Base-by-base conservation (phyloP, 257 asterid genomes). In the Fraxinus anomala region DNA sequence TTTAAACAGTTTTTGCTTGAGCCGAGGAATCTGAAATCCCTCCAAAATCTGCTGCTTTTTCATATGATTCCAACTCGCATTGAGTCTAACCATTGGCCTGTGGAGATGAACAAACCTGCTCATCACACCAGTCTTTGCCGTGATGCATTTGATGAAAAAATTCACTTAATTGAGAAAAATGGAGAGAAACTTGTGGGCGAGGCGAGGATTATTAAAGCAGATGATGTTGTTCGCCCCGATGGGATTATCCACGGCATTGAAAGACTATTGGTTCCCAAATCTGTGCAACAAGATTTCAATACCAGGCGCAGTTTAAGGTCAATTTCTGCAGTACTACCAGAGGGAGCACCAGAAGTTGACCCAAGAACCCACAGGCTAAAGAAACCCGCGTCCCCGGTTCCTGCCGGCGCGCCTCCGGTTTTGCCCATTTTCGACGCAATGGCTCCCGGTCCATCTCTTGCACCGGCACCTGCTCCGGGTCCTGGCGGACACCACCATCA, bases 191-290 rank as follows among this genome's bases (percentile, higher is more conserved):
- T 73, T 3, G 89, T 91, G 8, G 82, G 92, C 61, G 75, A 51
- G 3, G 87, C 97, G 0, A 85, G 49, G 54, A 79, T 95, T 6
- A 49, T 89, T 16, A 85, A 73, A 40, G 86, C 96, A 1, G 91
- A 92, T 31, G 93, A 91, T 70, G 59, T 95, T 17, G 68, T 90
- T 30, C 94, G 97, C 1, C 97, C 97, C 12, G 99, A 95, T 70
- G 99, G 99, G 40, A 80, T 95, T n/a, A 95, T 95, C 79, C 99
- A 95, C 84, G 99, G 99, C 33, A 93, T 95, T 23, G 97, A 95
- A 84, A 78, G 92, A 4, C 85, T 95, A 0, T 26, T 95, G 63
- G 76, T 95, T 2, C 99, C 99, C 0, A 89, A 92, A 79, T 89
- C 97, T 9, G 99, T 95, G 0, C 97, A 91, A 68, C 94, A 88